Evolutionary conservation across 768 basidiomycete genomes (phyloP).

Genomic region (Coprinopsis cinerea): DNA sequence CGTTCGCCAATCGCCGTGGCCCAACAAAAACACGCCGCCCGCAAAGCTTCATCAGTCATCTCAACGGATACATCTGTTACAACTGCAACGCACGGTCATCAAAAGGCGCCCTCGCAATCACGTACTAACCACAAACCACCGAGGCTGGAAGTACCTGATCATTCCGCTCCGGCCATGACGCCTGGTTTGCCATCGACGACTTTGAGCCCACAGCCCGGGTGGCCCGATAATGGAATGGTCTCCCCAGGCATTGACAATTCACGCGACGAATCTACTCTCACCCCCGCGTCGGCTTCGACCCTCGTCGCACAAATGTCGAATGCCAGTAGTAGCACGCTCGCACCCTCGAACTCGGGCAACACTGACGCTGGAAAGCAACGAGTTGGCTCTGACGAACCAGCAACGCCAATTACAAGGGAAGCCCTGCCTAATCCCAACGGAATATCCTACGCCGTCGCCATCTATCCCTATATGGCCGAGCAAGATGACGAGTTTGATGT

Average conservation of each 20-base stretch:
- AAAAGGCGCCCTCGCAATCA: slow-evolving; percentile 33
- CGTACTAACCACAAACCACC: slow-evolving; percentile 55
- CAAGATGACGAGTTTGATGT: slow-evolving; percentile 99
- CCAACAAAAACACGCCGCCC: slow-evolving; percentile 89
- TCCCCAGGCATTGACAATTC: slow-evolving; percentile 47
- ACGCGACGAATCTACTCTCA: slow-evolving; percentile 34
- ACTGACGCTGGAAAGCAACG: neutral
- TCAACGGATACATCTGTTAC: slow-evolving; percentile 36
- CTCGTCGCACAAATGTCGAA: slow-evolving; percentile 22
- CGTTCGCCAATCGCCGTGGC: slow-evolving; percentile 96
- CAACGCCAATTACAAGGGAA: slow-evolving; percentile 17
- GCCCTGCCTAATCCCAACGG: slow-evolving; percentile 35
- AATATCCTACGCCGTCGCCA: slow-evolving; percentile 92
- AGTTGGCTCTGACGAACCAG: neutral
- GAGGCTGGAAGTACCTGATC: slow-evolving; percentile 62
- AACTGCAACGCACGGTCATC: slow-evolving; percentile 38
- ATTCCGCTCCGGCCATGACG: slow-evolving; percentile 44
- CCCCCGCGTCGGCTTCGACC: slow-evolving; percentile 32
- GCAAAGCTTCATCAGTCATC: slow-evolving; percentile 64
- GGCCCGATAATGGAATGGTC: slow-evolving; percentile 62
- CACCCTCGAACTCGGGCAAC: neutral
- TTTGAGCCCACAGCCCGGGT: slow-evolving; percentile 62
- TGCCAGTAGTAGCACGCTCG: slow-evolving; percentile 24
- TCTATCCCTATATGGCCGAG: slow-evolving; percentile 98
- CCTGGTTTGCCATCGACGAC: slow-evolving; percentile 49